Evolutionary conservation across 2,329 filamentous ascomycete genomes (phyloP).

Genomic region (Cordyceps tenuipes): DNA sequence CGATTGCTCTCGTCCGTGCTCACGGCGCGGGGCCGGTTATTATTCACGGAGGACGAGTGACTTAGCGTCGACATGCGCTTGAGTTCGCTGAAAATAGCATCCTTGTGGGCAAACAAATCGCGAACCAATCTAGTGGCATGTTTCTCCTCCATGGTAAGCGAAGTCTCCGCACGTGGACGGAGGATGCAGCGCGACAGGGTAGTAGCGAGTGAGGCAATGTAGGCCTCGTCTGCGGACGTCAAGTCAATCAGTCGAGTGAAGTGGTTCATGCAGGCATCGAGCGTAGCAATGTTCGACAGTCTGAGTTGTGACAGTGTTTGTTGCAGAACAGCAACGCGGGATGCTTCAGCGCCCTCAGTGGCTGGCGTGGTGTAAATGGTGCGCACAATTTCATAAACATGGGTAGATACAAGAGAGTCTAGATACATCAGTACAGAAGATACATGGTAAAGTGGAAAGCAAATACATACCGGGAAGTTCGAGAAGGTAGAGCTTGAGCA

Average conservation of each 20-base stretch:
- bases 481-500: conserved; percentile 87
- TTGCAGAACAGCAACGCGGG: conserved; percentile 83
- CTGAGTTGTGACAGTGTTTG: conserved; percentile 91
- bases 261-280: conserved; percentile 96
- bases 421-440: conserved; percentile 19
- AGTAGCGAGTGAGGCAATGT: conserved; percentile 65
- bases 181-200: conserved; percentile 77
- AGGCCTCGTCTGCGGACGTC: conserved; percentile 88
- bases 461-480: conserved; percentile 76
- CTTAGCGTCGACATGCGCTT: conserved; percentile 76
- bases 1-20: conserved; percentile 95
- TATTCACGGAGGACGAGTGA: conserved; percentile 51
- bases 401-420: conserved; percentile 97
- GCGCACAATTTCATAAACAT: conserved; percentile 97
- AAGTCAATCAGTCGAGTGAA: conserved; percentile 95
- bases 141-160: conserved; percentile 89
- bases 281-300: conserved; percentile 95
- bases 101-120: conserved; percentile 89
- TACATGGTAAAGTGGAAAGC: not conserved
- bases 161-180: conserved; percentile 77
- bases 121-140: conserved; percentile 85
- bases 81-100: conserved; percentile 88
- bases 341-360: conserved; percentile 65
- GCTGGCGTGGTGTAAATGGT: conserved; percentile 86
- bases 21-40: conserved; percentile 70